A percentile compares a stretch with the other conserved stretches of the same genome.
Evolutionary conservation across 2,329 filamentous ascomycete species (phyloP).

Genomic region (Exophiala alcalophila): DNA sequence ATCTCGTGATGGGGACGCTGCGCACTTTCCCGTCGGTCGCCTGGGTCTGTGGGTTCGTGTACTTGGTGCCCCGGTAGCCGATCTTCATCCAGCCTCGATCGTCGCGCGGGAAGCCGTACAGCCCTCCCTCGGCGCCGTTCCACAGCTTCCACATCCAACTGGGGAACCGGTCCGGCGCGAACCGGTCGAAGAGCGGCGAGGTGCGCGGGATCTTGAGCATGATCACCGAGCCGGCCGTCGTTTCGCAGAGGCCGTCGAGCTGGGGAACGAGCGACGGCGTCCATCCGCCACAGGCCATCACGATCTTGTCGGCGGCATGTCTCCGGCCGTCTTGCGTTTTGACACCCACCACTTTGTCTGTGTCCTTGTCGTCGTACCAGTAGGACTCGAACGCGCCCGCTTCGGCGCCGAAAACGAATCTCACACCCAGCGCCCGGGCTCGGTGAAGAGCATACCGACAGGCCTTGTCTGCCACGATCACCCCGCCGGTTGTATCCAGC

Average conservation of each 20-base stretch:
- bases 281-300: constrained; percentile 89
- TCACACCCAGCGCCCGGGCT: constrained; percentile 41
- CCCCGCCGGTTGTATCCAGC: constrained; percentile 49
- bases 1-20: constrained; percentile 44
- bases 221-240: constrained; percentile 48
- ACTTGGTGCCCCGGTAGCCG: constrained; percentile 53
- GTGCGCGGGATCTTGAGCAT: constrained; percentile 44
- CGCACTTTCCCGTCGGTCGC: constrained; percentile 38
- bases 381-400: constrained; percentile 36
- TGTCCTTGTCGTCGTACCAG: constrained; percentile 18
- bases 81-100: constrained; percentile 48
- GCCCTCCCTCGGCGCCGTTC: constrained; percentile 15
- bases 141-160: constrained; percentile 42
- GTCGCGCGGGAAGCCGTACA: constrained; percentile 35
- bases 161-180: constrained; percentile 47
- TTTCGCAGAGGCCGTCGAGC: constrained; percentile 45
- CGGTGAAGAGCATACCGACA: constrained; percentile 47
- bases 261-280: constrained; percentile 63
- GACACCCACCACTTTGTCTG: constrained; percentile 34
- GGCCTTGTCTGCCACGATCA: constrained; percentile 47
- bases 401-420: constrained; percentile 40
- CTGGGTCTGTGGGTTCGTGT: constrained; percentile 43
- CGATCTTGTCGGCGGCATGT: constrained; percentile 27
- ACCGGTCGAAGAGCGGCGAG: constrained; percentile 40
- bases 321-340: constrained; percentile 10